Conservation (phyloP, 371 early-diverging fungal genomes). For the Coemansia sp. region DNA sequence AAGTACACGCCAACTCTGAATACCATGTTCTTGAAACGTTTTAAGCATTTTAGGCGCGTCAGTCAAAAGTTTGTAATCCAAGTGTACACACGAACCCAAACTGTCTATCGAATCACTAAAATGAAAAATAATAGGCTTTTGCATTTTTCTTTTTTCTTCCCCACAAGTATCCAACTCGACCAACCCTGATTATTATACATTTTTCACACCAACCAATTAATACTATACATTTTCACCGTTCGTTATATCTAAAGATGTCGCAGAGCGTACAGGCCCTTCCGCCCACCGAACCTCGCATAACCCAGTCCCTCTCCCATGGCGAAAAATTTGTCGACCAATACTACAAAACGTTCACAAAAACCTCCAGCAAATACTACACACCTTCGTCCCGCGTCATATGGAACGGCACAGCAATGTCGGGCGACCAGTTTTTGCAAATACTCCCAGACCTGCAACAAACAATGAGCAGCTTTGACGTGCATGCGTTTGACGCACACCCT, state of each 20-base stretch:
- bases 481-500: slow-evolving; percentile 16
- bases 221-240: background rate
- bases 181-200: too few species aligned
- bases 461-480: background rate
- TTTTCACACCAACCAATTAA: background rate
- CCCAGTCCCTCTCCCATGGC: background rate
- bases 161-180: too few species aligned
- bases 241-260: background rate
- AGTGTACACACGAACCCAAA: too few species aligned
- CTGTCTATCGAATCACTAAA: too few species aligned
- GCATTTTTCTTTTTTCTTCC: too few species aligned
- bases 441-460: slow-evolving; percentile 13
- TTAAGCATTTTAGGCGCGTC: too few species aligned
- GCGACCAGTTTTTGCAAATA: slow-evolving; percentile 19
- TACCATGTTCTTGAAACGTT: too few species aligned
- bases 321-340: slow-evolving; percentile 33
- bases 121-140: too few species aligned
- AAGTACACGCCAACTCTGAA: too few species aligned
- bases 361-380: slow-evolving; percentile 30
- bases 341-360: slow-evolving; percentile 12
- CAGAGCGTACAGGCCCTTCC: background rate
- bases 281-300: slow-evolving; percentile 1
- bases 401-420: slow-evolving; percentile 28
- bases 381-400: slow-evolving; percentile 23
- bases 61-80: too few species aligned